These are phyloP conservation scores for Tritrichomonas foetus DNA, from an alignment of 208 protist genomes.

Conservation along the genomic window DNA sequence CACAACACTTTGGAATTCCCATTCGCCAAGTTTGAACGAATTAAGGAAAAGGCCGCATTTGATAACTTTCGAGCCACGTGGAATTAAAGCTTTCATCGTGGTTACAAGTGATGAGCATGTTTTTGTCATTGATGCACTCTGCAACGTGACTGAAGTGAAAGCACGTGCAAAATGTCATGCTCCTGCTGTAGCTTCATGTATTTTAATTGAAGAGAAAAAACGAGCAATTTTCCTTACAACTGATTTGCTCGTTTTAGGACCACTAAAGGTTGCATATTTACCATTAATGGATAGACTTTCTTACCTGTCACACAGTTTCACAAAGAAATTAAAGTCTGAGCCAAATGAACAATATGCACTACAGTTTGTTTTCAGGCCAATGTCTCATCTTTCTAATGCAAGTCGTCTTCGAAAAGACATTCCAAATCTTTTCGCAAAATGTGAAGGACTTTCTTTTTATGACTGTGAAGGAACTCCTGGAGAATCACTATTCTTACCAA, in stretches of 20 bases:
- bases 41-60: not conserved
- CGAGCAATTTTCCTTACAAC: not conserved
- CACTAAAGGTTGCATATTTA: not conserved
- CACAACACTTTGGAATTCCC: not conserved
- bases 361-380: not conserved
- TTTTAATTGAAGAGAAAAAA: not conserved
- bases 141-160: not conserved
- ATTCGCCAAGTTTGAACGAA: not conserved
- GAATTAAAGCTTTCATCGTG: not conserved
- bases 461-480: not conserved
- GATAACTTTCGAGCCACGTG: not conserved
- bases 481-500: not conserved
- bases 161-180: not conserved
- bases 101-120: not conserved
- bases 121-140: not conserved
- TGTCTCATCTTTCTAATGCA: not conserved
- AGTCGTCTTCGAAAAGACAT: not conserved
- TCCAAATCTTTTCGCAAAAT: not conserved
- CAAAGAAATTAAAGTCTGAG: not conserved
- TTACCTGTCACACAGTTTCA: not conserved
- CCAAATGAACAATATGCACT: not conserved
- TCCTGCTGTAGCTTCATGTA: not conserved
- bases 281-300: not conserved
- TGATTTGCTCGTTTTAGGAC: not conserved
- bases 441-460: not conserved